phyloP scores from a whole-genome alignment of 345 rosid species.

The Theobroma cacao region DNA sequence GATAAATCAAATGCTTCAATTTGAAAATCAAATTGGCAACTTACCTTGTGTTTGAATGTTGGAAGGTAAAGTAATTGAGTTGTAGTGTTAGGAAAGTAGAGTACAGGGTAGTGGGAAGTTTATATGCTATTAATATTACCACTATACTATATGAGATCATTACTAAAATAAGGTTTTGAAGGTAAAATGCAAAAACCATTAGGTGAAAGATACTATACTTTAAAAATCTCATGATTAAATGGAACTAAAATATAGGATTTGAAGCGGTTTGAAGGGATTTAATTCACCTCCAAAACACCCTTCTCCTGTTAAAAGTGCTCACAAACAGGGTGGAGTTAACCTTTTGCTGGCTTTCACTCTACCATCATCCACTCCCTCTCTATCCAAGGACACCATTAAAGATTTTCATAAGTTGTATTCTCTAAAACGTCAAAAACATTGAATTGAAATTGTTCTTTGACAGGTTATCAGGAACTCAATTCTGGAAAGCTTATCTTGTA shows the following conservation, averaged over 20 bases:
- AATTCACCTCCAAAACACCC: neutral
- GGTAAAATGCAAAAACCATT: neutral
- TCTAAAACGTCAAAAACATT: neutral
- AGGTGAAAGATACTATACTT: neutral
- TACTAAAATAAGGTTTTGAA: neutral
- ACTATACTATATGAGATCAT: neutral
- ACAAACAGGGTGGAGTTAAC: no score
- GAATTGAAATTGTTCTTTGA: constrained; percentile 1
- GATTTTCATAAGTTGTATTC: neutral
- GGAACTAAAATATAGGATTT: neutral
- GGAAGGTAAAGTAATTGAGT: neutral
- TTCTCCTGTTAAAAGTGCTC: neutral
- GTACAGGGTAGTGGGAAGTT: no score
- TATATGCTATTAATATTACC: neutral
- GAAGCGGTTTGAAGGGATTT: neutral
- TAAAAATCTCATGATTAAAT: neutral
- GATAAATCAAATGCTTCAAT: neutral
- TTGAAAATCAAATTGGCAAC: neutral
- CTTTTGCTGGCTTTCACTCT: neutral
- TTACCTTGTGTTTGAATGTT: neutral
- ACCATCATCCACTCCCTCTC: neutral
- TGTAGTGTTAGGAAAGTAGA: neutral
- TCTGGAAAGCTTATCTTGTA: neutral
- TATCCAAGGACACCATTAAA: neutral
- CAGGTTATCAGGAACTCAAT: neutral